A percentile compares a stretch with the other conserved stretches of the same genome.
These are phyloP conservation scores for Magnaporthiopsis incrustans DNA, from an alignment of 2,329 filamentous ascomycete species.

Conservation along the genomic window DNA sequence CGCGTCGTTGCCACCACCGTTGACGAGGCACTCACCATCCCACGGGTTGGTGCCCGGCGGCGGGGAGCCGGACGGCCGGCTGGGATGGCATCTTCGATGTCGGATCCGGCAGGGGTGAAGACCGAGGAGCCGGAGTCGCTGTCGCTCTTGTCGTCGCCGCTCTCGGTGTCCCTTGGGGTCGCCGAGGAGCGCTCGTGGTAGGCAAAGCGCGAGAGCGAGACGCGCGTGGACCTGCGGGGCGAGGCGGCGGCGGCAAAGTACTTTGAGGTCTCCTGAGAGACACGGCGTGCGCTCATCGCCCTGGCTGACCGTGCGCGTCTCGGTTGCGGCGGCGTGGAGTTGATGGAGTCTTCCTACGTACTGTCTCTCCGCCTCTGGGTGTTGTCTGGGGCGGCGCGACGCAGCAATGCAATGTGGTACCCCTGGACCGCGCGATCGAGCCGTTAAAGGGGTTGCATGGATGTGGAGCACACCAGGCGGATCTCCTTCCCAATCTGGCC, in stretches of 20 bases:
- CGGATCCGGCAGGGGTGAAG: conserved; percentile 13
- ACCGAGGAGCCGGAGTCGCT: conserved; percentile 14
- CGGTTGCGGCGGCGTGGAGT: neutral
- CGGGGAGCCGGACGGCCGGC: conserved; percentile 8
- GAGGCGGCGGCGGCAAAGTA: conserved; percentile 32
- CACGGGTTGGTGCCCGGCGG: conserved; percentile 7
- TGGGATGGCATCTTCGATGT: conserved; percentile 26
- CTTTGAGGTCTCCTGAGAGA: conserved; percentile 50
- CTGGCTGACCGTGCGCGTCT: neutral
- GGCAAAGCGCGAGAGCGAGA: conserved; percentile 40
- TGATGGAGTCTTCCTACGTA: neutral
- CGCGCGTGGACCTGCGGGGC: conserved; percentile 39
- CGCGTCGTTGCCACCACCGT: conserved; percentile 20
- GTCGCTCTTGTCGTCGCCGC: conserved; percentile 11
- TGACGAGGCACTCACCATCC: neutral
- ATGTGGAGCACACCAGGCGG: neutral
- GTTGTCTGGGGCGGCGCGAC: neutral
- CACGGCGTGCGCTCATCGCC: conserved; percentile 47
- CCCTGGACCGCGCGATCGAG: neutral
- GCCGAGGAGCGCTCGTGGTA: conserved; percentile 18
- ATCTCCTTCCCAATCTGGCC: neutral
- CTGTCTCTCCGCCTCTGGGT: neutral
- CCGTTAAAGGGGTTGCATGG: neutral
- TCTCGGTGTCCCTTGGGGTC: conserved; percentile 12
- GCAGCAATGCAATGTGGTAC: neutral